Evolutionary conservation across 2,329 filamentous ascomycete species (phyloP), one percentile per base, ranked within the genome.

Genomic region (Pyrenophora tritici-repentis): DNA sequence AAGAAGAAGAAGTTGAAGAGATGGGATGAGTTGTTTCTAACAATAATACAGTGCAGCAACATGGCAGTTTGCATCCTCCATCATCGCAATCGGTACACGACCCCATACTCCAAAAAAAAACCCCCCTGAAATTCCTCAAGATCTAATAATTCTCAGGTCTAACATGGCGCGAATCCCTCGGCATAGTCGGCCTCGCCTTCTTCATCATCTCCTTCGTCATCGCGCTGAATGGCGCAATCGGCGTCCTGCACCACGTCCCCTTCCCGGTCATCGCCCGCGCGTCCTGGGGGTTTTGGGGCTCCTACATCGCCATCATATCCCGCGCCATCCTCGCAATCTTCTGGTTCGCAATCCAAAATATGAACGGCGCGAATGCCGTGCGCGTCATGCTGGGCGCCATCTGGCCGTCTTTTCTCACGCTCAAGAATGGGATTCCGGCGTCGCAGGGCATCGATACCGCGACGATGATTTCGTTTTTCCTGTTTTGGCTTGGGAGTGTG

Each of bases 291-390:
- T 84, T 83, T 70, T 83, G 78, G 75, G 81, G 81, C 45, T 81
- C 78, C 18, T 82, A 82, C 61, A 72, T 84, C 32, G 76, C 80
- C 18, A 81, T 84, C 44, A 61, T 83, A 6, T 81, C 78, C 0
- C 75, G 81, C 9, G 75, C 77, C 33, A 79, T 84, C 48, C 76
- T 84, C 3, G 81, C 81, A 4, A 66, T 83, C 14, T 83, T 85
- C 68, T 84, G 82, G 87, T 83, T 87, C 45, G 84, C 85, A 0
- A 86, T 88, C 39, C 84, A 88, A 58, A 83, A 82, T 34, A 83
- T 84, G 53, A 86, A 86, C 56, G 85, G 86, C 0, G 84, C 81
- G 0, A 81, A 82, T 49, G 75, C 77, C 0, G 74, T 83, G 7
- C 72, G 73, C 4, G 78, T 79, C 36, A 81, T 82, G 71, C 61